These are phyloP conservation scores for Magnaporthiopsis poae DNA, from an alignment of 2,329 filamentous ascomycete genomes.

Conservation along the genomic window DNA sequence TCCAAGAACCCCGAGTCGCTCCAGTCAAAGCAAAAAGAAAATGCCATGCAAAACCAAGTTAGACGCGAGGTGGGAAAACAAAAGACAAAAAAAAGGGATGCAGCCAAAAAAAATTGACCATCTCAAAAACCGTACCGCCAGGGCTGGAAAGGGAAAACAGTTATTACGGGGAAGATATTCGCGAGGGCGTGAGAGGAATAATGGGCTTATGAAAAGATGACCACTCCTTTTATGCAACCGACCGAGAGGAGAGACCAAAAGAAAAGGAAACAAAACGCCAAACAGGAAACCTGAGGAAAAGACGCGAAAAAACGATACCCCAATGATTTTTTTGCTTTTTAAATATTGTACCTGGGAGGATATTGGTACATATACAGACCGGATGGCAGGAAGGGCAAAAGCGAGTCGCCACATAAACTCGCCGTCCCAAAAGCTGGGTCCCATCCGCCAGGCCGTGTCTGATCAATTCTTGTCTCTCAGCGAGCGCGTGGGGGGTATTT, in stretches of 20 bases:
- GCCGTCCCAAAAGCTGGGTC: not conserved
- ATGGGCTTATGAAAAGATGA: not conserved
- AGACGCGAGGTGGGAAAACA: constrained; percentile 4
- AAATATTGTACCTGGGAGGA: constrained; percentile 4
- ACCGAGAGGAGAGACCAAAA: constrained; percentile 4
- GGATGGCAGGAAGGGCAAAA: not conserved
- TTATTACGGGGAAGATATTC: constrained; percentile 1
- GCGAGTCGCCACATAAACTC: not conserved
- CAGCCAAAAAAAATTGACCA: not conserved
- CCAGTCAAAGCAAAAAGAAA: constrained; percentile 3
- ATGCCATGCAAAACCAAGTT: not conserved
- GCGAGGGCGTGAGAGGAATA: not conserved
- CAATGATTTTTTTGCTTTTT: constrained; percentile 5
- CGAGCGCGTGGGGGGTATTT: not conserved
- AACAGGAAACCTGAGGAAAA: constrained; percentile 3
- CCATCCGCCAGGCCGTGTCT: not conserved
- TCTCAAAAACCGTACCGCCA: not conserved
- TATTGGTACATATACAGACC: constrained; percentile 11
- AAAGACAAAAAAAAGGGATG: constrained; percentile 1
- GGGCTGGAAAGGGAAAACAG: constrained; percentile 2
- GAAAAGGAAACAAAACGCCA: constrained; percentile 7
- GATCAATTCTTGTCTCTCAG: not conserved
- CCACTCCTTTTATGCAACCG: constrained; percentile 5
- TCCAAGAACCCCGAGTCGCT: constrained; percentile 8
- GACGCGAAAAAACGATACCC: constrained; percentile 1